Percentiles rank a stretch among this genome's conserved stretches.
Evolutionary conservation across 441 rosid genomes (phyloP).

Genomic region (Populus hybrid): DNA sequence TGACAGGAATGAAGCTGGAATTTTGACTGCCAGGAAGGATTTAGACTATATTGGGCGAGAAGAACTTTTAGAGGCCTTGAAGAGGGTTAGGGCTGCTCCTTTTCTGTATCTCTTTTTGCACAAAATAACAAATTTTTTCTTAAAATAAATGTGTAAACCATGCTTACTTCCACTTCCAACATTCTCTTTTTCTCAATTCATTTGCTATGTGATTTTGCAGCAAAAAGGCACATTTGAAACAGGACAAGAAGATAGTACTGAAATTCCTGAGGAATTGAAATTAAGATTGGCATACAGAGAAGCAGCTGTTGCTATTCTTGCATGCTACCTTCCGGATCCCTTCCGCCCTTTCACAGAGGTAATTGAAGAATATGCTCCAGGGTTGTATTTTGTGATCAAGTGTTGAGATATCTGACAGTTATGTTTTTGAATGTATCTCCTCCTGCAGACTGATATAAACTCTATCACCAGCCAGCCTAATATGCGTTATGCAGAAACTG

Average conservation of each 20-base stretch:
- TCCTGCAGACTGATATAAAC: constrained; percentile 82
- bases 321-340: constrained; percentile 86
- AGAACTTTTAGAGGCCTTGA: constrained; percentile 90
- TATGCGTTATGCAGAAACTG: constrained; percentile 52
- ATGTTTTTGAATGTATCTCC: constrained; percentile 22
- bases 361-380: neutral
- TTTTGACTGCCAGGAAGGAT: constrained; percentile 97
- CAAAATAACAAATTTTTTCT: neutral
- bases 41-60: constrained; percentile 81
- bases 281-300: constrained; percentile 92
- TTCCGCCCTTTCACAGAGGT: constrained; percentile 76
- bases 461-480: constrained; percentile 76
- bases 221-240: constrained; percentile 99
- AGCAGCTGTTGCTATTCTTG: constrained; percentile 93
- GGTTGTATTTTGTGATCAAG: constrained; percentile 19
- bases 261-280: constrained; percentile 78
- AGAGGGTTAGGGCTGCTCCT: constrained; percentile 56
- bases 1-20: constrained; percentile 95
- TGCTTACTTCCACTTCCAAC: neutral
- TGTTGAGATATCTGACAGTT: constrained; percentile 14
- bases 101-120: constrained; percentile 2
- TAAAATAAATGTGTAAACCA: neutral
- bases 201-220: constrained; percentile 42
- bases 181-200: constrained; percentile 15
- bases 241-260: constrained; percentile 91